A percentile compares a stretch with the other conserved stretches of the same genome.
phyloP scores from a whole-genome alignment of 148 eudicot genomes.

The Rhododendron ovatum region DNA sequence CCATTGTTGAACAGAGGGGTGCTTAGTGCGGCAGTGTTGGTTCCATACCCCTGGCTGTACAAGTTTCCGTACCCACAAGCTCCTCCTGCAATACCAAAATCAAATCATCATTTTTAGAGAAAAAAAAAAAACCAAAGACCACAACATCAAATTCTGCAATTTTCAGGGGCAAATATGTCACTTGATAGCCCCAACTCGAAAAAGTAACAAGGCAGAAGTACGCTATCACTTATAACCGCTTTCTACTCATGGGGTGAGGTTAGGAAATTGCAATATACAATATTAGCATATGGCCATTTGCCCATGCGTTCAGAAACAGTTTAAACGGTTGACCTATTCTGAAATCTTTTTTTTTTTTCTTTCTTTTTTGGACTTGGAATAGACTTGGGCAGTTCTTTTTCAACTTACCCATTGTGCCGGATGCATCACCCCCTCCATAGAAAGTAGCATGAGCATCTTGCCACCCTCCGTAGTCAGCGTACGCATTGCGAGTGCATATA shows the following conservation, averaged over 20 bases:
- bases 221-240: too few relatives aligned
- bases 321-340: not conserved
- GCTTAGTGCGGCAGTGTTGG: constrained; percentile 80
- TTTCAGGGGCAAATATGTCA: not conserved
- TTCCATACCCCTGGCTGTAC: constrained; percentile 71
- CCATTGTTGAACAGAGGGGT: constrained; percentile 81
- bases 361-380: not conserved
- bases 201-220: not conserved
- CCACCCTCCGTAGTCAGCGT: constrained; percentile 35
- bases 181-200: not conserved
- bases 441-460: constrained; percentile 81
- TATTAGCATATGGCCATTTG: not conserved
- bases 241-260: not conserved
- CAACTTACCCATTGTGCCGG: constrained; percentile 89
- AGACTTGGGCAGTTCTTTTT: not conserved
- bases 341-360: not conserved
- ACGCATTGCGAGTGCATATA: constrained; percentile 22
- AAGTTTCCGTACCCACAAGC: constrained; percentile 60
- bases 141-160: not conserved
- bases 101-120: not conserved
- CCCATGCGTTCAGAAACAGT: not conserved
- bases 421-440: constrained; percentile 88
- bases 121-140: not conserved
- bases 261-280: not conserved
- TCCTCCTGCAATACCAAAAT: constrained; percentile 41